Base-by-base conservation (phyloP, 2,329 filamentous ascomycete genomes). In the Penicillium sp. region DNA sequence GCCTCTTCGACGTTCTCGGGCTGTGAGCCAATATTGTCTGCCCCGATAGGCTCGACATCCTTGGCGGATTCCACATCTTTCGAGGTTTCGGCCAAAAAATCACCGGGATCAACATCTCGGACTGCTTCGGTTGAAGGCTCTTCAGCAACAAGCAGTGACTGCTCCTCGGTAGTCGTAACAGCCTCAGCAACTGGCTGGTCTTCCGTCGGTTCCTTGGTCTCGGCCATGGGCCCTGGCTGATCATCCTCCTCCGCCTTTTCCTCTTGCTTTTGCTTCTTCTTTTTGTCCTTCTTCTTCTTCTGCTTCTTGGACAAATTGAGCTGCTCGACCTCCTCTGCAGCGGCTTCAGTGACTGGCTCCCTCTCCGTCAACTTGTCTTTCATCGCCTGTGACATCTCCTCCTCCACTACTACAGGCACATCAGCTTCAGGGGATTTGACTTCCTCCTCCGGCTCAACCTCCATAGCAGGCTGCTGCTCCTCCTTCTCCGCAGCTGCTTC, bases 201-300 rank as follows among this genome's bases (percentile, higher is more conserved):
- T 22, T 58, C 39, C 37, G 57, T 43, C 25, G 15, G 25, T 20
- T 54, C 15, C 11, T 7, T 39, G 28, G 15, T 10, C n/a, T 59
- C 60, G 20, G 47, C 7, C 17, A 55, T 22, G 28, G 41, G 39
- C 31, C 60, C 50, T 48, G 51, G 45, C 31, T 58, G 34, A 43
- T 65, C 59, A 7, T 65, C 63, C 42, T 60, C 56, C 20, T 63
- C 59, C 2, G 39, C 7, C 6, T 11, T 22, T 17, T 47, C 38
- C 20, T 62, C 57, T 14, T 65, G 57, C 39, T 66, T 60, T 28
- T 65, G 54, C 28, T 65, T 62, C 35, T 67, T 63, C 50, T 67
- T 67, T 45, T 69, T 68, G 28, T 68, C 63, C 37, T 67, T 63
- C 47, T 70, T 67, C 49, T 64, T 67, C 49, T 64, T 70, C 49